Base-by-base conservation (phyloP, 2,329 filamentous ascomycete genomes). In the Talaromyces sp. region DNA sequence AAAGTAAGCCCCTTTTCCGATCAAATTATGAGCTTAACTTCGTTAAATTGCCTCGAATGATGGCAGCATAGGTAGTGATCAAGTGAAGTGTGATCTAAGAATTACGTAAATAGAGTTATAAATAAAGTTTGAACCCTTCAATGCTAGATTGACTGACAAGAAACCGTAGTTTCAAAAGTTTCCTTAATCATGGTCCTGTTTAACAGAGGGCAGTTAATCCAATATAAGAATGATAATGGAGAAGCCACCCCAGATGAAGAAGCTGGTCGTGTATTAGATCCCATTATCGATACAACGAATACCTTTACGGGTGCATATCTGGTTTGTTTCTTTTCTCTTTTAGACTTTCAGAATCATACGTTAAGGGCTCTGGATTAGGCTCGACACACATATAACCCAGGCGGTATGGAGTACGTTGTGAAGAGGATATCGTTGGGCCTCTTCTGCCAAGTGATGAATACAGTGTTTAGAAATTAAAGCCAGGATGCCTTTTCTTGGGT, bases 251-350 rank as follows among this genome's bases (percentile, higher is more conserved):
- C 34, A 8, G 52, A 36, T 28, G 40, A 56, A 54, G 34, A 56
- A 47, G 40, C 44, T n/a, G 56, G 56, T 18, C 61, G 57, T 42
- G 56, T 62, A 47, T 16, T 62, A 50, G 61, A 62, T 23, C 52
- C 61, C 30, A 59, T 62, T 10, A 36, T 62, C 33, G 61, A 62
- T 56, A 59, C 57, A 44, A 59, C 61, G 12, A 62, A 62, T 52
- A 56, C 61, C 3, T 62, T 62, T 23, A 62, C 60, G 4, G 60
- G 60, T 23, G 60, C 60, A 56, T 62, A 62, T 34, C n/a, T 62
- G 56, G 60, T 62, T 55, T 34, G 16, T 60, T 28, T 33, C 6
- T 33, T 16, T 30, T 42, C 31, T 10, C 31, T 6, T 36, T 23
- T n/a, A 55, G 30, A 55, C 28, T 10, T 31, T 23, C 4, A 34